Base-by-base conservation (phyloP, 805 yeast genomes). In the Candida khao-thaluensis region DNA sequence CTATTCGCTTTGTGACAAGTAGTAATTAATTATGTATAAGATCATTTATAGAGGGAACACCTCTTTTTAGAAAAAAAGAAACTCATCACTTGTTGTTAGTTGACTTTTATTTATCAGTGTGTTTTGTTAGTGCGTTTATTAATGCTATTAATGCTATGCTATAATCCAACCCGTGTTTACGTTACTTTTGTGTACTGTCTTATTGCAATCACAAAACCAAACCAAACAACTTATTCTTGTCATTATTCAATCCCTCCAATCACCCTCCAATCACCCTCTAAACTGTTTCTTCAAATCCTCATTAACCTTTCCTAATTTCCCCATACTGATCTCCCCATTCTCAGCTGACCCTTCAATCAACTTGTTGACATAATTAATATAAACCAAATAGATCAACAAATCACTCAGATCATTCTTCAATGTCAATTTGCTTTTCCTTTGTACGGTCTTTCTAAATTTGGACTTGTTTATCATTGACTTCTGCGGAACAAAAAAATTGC, bases 341-440 rank as follows among this genome's bases (percentile, higher is more conserved):
- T 33, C 43, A 4, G 24, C 17, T 5, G 40, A 17, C 15, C 30
- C 30, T 20, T 35, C 31, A 6, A 47, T 21, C 7, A 43, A 30
- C 34, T 26, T 26, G 17, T 34, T 37, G 15, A 47, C 18, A 26
- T 41, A 47, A 25, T 44, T 40, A 3, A 47, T 26, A 30, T 47
- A 47, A 3, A 47, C 28, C 17, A 47, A 32, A 24, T 47, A 47
- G 20, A 47, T 43, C 21, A 47, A 39, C 10, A 43, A 22, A 32
- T 42, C 44, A 37, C 44, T 39, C 6, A 41, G 22, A 20, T 47
- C 50, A 15, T 47, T 43, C 26, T 43, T 47, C 3, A 47, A 20
- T 6, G 20, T 38, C 16, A 33, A 25, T 28, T 40, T 40, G 7
- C 44, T 30, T 18, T 43, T 43, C 14, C 26, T 34, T 24, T 43